phyloP scores from a whole-genome alignment of 345 rosid species.

The Pistacia atlantica region DNA sequence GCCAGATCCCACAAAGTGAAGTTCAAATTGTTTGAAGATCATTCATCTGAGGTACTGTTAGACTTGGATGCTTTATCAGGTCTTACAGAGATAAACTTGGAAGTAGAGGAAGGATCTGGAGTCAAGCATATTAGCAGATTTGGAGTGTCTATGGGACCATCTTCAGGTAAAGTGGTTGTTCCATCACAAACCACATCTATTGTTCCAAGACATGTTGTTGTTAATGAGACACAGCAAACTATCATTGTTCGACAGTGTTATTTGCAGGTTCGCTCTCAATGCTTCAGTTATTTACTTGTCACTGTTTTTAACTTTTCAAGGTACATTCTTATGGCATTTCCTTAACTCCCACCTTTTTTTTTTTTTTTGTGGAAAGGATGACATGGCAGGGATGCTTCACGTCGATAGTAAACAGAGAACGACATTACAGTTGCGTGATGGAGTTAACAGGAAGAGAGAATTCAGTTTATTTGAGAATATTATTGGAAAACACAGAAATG shows the following conservation, averaged over 20 bases:
- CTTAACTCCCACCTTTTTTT: background rate
- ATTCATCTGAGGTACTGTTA: constrained; percentile 58
- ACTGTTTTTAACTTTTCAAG: background rate
- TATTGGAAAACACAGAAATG: constrained; percentile 75
- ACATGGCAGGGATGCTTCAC: constrained; percentile 46
- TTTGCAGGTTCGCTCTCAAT: constrained; percentile 62
- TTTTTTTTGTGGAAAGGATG: constrained; percentile 53
- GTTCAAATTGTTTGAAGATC: constrained; percentile 55
- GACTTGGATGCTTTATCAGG: constrained; percentile 90
- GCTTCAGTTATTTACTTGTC: constrained; percentile 11
- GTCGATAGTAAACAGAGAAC: constrained; percentile 59
- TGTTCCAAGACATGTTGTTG: constrained; percentile 75
- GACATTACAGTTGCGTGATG: constrained; percentile 54
- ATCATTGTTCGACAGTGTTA: constrained; percentile 72
- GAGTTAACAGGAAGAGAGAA: constrained; percentile 52
- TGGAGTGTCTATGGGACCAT: constrained; percentile 70
- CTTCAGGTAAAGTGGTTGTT: constrained; percentile 45
- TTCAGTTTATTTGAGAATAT: constrained; percentile 75
- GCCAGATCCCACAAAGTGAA: constrained; percentile 67
- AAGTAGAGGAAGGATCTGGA: constrained; percentile 55
- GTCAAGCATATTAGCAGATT: constrained; percentile 60
- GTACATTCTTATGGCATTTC: constrained; percentile 13
- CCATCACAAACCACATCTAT: constrained; percentile 70
- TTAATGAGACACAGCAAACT: constrained; percentile 67
- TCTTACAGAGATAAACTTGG: constrained; percentile 76